Evolutionary conservation across 2,329 filamentous ascomycete species (phyloP).

Genomic region (Talaromyces sp.): DNA sequence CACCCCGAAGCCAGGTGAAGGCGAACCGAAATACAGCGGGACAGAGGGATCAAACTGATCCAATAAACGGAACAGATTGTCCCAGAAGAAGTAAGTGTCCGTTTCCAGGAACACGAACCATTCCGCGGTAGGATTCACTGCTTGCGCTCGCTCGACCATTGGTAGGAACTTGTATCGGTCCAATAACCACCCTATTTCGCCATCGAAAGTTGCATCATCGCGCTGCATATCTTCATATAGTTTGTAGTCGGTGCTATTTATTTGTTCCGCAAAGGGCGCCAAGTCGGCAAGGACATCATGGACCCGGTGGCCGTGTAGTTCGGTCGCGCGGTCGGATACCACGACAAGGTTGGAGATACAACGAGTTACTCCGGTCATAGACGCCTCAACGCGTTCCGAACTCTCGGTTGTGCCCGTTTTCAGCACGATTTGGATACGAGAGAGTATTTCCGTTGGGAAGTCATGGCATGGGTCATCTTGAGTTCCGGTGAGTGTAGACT

Average conservation of each 20-base stretch:
- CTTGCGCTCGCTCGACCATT: conserved; percentile 57
- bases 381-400: conserved; percentile 47
- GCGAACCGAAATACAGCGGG: conserved; percentile 55
- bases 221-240: conserved; percentile 47
- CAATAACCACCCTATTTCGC: conserved; percentile 54
- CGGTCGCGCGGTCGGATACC: conserved; percentile 47
- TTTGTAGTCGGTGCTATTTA: conserved; percentile 40
- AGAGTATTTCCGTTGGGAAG: conserved; percentile 42
- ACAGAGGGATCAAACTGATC: conserved; percentile 51
- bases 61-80: conserved; percentile 53
- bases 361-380: conserved; percentile 45
- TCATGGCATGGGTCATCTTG: conserved; percentile 19
- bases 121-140: conserved; percentile 50
- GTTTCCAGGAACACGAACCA: conserved; percentile 63
- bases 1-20: conserved; percentile 42
- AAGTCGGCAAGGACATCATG: conserved; percentile 53
- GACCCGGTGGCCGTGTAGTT: conserved; percentile 46
- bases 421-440: conserved; percentile 50
- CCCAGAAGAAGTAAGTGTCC: conserved; percentile 55
- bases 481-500: neutral
- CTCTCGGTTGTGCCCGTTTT: conserved; percentile 54
- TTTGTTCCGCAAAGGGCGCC: conserved; percentile 42
- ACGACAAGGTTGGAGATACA: conserved; percentile 19
- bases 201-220: conserved; percentile 33
- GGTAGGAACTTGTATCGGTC: conserved; percentile 63